Percentiles rank a stretch among this genome's conserved stretches.
Conservation (phyloP, 257 asterid genomes). For the Penstemon davidsonii region DNA sequence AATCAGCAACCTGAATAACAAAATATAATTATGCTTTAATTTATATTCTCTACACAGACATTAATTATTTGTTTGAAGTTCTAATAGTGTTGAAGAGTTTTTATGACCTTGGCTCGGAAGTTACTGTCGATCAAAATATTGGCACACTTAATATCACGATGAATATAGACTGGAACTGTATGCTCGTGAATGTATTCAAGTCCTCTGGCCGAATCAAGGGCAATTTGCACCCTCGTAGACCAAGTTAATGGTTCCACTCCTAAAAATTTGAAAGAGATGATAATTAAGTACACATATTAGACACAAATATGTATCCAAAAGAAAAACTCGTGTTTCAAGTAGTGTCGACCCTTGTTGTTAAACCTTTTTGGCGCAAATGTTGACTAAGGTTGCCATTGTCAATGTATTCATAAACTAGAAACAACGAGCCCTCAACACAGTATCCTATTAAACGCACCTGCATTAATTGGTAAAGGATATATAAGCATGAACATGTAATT, state of each 20-base stretch:
- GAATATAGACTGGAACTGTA: constrained; percentile 83
- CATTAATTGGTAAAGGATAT: constrained; percentile 14
- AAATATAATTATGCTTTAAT: constrained; percentile 6
- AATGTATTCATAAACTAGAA: constrained; percentile 76
- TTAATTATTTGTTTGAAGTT: not conserved
- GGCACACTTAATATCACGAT: constrained; percentile 79
- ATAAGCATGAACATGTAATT: not conserved
- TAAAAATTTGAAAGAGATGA: constrained; percentile 10
- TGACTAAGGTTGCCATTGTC: constrained; percentile 86
- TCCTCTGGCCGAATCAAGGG: constrained; percentile 94
- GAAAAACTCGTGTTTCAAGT: not conserved
- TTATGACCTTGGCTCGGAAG: constrained; percentile 71
- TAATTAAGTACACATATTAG: not conserved
- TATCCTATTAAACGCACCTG: constrained; percentile 90
- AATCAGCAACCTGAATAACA: constrained; percentile 74
- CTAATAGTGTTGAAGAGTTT: not conserved
- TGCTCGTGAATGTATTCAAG: constrained; percentile 94
- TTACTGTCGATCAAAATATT: constrained; percentile 74
- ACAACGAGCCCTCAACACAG: constrained; percentile 74
- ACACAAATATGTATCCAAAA: not conserved
- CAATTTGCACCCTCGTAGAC: constrained; percentile 76
- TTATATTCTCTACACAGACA: not conserved
- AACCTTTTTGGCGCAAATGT: constrained; percentile 79
- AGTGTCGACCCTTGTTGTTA: constrained; percentile 5
- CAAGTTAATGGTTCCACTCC: constrained; percentile 61